Evolutionary conservation across 192 early-diverging fungal species (phyloP).

Genomic region (Phycomyces blakesleeanus): DNA sequence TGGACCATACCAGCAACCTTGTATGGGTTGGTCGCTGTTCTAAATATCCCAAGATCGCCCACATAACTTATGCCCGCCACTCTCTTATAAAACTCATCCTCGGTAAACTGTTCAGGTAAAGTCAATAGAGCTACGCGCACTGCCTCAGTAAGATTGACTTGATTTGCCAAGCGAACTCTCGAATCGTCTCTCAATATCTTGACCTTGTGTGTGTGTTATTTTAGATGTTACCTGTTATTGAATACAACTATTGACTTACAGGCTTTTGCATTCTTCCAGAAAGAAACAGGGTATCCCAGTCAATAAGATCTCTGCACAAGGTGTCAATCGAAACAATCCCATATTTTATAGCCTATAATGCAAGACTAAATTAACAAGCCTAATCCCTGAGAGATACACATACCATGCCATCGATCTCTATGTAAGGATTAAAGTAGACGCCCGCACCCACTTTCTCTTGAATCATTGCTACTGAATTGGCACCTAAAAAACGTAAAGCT

Average conservation of each 20-base stretch:
- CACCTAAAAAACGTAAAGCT: conserved; percentile 66
- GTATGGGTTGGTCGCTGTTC: conserved; percentile 87
- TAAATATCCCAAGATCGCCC: conserved; percentile 90
- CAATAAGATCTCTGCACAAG: conserved; percentile 80
- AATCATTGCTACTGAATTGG: conserved; percentile 62
- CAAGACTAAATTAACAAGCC: background rate
- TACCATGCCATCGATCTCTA: conserved; percentile 83
- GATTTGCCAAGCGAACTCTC: conserved; percentile 67
- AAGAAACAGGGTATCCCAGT: conserved; percentile 95
- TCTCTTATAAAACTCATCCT: conserved; percentile 71
- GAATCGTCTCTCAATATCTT: conserved; percentile 76
- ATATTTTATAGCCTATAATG: conserved; percentile 78
- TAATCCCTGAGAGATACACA: conserved; percentile 8
- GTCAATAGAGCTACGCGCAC: conserved; percentile 79
- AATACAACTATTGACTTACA: conserved; percentile 17
- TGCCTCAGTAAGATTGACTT: conserved; percentile 84
- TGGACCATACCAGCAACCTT: conserved; percentile 94
- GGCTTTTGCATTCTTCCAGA: conserved; percentile 98
- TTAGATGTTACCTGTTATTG: no score
- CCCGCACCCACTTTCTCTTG: conserved; percentile 88
- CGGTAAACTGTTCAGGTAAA: conserved; percentile 78
- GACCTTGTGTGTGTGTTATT: conserved; percentile 9
- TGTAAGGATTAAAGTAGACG: conserved; percentile 94
- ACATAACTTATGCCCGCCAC: conserved; percentile 86
- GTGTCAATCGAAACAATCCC: conserved; percentile 95